Percentiles rank a stretch among this genome's conserved stretches.
These are phyloP conservation scores for Crucihimalaya himalaica DNA, from an alignment of 345 rosid genomes.

Conservation along the genomic window DNA sequence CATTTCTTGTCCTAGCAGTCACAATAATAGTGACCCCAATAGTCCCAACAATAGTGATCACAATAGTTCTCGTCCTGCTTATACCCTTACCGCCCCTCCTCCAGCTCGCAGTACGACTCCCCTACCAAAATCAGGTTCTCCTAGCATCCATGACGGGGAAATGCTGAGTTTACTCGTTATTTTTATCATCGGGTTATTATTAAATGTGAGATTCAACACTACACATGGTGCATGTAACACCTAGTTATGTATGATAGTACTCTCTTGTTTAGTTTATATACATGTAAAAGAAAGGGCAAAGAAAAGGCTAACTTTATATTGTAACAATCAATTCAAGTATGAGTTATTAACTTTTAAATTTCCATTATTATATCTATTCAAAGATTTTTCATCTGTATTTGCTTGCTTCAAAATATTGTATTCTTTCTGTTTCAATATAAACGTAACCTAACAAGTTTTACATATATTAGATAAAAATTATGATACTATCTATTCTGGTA, in stretches of 20 bases:
- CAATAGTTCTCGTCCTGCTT: not conserved
- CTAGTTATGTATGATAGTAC: conserved; percentile 5
- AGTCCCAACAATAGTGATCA: not conserved
- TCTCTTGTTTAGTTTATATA: conserved; percentile 15
- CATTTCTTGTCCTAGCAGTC: conserved; percentile 43
- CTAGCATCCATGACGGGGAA: not conserved
- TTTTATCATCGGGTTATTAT: not conserved
- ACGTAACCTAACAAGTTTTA: not conserved
- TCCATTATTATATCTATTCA: not conserved
- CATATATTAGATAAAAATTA: not conserved
- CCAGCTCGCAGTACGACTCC: conserved; percentile 11
- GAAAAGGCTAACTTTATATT: not conserved
- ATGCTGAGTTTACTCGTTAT: not conserved
- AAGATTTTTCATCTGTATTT: not conserved
- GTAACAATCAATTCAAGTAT: not conserved
- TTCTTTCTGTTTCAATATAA: not conserved
- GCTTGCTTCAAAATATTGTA: no score
- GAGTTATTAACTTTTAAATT: not conserved
- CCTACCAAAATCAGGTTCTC: conserved; percentile 33
- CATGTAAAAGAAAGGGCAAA: not conserved
- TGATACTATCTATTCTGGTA: no score
- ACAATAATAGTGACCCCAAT: conserved; percentile 15
- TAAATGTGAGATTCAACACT: conserved; percentile 1
- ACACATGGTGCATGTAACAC: conserved; percentile 5
- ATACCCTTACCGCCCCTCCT: conserved; percentile 18